phyloP scores from a whole-genome alignment of 306 rosid genomes.

The Adenanthera pavonina region DNA sequence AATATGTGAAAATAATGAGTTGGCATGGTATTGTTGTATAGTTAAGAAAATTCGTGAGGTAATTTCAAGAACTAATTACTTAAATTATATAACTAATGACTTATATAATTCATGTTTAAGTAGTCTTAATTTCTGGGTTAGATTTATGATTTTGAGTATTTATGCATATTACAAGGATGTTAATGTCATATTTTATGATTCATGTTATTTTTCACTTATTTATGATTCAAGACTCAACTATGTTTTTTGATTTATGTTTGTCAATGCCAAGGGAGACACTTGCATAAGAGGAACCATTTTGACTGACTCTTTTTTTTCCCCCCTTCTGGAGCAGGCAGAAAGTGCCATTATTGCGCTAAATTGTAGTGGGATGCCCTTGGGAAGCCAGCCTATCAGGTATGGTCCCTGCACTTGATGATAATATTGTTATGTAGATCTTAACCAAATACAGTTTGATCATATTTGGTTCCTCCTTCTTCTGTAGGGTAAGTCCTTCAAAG shows the following conservation, averaged over 20 bases:
- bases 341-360: constrained; percentile 89
- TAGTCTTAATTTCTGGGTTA: not conserved
- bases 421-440: constrained; percentile 20
- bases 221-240: not conserved
- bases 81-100: not conserved
- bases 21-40: not conserved
- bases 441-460: not conserved
- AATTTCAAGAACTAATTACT: not conserved
- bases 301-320: constrained; percentile 25
- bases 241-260: not conserved
- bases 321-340: constrained; percentile 79
- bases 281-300: constrained; percentile 25
- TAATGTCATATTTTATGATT: not conserved
- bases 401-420: constrained; percentile 20
- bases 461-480: constrained; percentile 38
- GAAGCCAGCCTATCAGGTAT: constrained; percentile 89
- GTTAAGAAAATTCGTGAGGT: not conserved
- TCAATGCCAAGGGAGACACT: not conserved
- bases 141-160: not conserved
- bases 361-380: constrained; percentile 92
- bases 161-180: not conserved
- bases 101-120: not conserved
- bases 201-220: not conserved
- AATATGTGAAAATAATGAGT: not conserved
- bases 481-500: constrained; percentile 98